Evolutionary conservation across 2,329 filamentous ascomycete genomes (phyloP), one percentile per base, ranked within the genome.

Genomic region (Grosmannia clavigera): DNA sequence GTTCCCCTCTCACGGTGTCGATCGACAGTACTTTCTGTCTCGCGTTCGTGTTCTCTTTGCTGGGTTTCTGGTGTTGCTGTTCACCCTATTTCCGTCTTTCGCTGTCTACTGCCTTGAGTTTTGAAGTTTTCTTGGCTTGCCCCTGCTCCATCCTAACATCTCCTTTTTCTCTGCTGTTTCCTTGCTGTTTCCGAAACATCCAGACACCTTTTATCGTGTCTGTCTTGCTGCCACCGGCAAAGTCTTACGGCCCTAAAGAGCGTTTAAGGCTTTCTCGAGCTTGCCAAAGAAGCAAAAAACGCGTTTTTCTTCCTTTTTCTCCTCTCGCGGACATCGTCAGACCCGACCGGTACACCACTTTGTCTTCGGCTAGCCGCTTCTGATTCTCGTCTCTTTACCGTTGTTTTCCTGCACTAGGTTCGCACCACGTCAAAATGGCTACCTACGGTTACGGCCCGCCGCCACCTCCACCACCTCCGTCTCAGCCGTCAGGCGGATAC

Each of bases 371-470:
- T 38, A 35, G 52, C 52, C 16, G 12, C 31, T 19, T 52, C 27
- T 27, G 5, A 31, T 29, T 6, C 5, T 4, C 6, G 7, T 52
- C 16, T 52, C 48, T 27, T 51, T 6, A 19, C 22, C 48, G 22
- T 25, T 51, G 22, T 27, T 51, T 27, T 12, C 7, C 25, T 51
- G 7, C 27, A 9, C 33, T 11, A 35, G 33, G 33, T 52, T 6
- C 31, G 27, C 50, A 31, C 19, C 48, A 22, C 9, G 43, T 2
- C 57, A 38, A 57, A 57, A 81, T 81, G 78, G 73, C 78, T 27
- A 69, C 70, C 38, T 81, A 81, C 72, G 77, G 75, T 58, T 81
- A 81, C 72, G 78, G 74, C n/a, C 78, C 78, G 27, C 78, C 78
- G 60, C 78, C 78, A 14, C 77, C 78, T 22, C 74, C 78, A 5